Conservation (phyloP, 176 grass and related monocot species). For the Themeda triandra region DNA sequence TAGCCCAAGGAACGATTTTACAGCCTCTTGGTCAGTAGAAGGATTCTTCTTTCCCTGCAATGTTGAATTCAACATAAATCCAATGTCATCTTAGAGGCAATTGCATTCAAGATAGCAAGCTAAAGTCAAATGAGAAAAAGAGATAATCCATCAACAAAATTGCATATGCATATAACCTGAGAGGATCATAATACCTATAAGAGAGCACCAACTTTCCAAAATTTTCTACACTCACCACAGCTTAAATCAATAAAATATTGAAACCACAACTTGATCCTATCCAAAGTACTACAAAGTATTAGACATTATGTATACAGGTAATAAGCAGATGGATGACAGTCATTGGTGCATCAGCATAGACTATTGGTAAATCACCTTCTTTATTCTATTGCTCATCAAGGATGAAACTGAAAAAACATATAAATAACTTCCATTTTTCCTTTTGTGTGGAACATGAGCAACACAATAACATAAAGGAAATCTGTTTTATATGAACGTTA, state of each 20-base stretch:
- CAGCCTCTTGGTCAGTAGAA: slow-evolving; percentile 62
- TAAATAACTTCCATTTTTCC: neutral
- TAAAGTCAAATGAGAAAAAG: neutral
- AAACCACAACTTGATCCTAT: neutral
- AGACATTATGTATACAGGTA: neutral
- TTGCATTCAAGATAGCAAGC: neutral
- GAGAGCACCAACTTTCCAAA: slow-evolving; percentile 2
- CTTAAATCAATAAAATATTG: neutral
- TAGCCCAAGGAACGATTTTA: slow-evolving; percentile 69
- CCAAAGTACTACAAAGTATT: slow-evolving; percentile 7
- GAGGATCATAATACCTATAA: neutral
- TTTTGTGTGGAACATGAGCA: neutral
- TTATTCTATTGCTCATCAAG: neutral
- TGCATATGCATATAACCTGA: neutral
- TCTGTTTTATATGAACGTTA: slow-evolving; percentile 1
- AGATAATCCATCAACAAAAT: neutral
- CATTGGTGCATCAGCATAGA: neutral
- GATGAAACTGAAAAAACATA: neutral
- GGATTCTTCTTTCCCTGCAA: slow-evolving; percentile 94
- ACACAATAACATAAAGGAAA: neutral
- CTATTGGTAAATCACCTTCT: neutral
- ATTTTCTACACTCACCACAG: neutral
- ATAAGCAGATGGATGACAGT: neutral
- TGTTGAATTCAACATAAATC: neutral
- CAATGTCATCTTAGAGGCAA: slow-evolving; percentile 2